Evolutionary conservation across 225 moss, liverwort and hornwort species (phyloP).

Genomic region (Thuidium tamariscinum): DNA sequence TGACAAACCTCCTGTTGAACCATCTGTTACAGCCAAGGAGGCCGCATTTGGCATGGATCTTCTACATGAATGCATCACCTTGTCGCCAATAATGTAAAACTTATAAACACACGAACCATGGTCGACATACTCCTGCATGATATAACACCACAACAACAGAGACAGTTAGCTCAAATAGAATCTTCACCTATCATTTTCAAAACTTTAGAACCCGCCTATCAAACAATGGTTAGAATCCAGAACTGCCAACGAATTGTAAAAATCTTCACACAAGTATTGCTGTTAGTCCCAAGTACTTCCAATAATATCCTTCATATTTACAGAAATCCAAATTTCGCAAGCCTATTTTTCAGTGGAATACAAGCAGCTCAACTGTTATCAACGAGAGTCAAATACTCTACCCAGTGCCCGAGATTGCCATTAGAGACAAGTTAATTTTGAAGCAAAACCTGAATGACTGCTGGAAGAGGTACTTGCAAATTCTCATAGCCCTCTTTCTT

Average conservation of each 20-base stretch:
- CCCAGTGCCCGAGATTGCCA: neutral
- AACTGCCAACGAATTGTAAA: neutral
- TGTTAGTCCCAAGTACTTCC: neutral
- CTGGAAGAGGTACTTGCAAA: constrained; percentile 74
- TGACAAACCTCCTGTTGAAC: constrained; percentile 27
- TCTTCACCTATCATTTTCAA: neutral
- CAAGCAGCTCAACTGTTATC: neutral
- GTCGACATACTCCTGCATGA: constrained; percentile 74
- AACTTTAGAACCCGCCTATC: neutral
- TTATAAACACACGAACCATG: constrained; percentile 83
- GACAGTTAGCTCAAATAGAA: neutral
- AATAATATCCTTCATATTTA: neutral
- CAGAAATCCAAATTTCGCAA: neutral
- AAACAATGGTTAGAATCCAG: neutral
- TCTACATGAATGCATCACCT: constrained; percentile 62
- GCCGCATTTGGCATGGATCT: constrained; percentile 84
- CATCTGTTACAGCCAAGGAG: constrained; percentile 44
- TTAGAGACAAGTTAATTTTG: neutral
- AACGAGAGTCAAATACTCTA: neutral
- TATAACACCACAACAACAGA: neutral
- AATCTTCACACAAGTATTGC: neutral
- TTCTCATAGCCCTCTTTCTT: constrained; percentile 59
- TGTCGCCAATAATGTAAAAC: constrained; percentile 73
- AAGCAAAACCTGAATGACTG: constrained; percentile 58
- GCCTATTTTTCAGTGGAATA: neutral